A percentile compares a stretch with the other conserved stretches of the same genome.
Evolutionary conservation across 163 green algal genomes (phyloP).

Genomic region (Chlamydomonas reinhardtii): DNA sequence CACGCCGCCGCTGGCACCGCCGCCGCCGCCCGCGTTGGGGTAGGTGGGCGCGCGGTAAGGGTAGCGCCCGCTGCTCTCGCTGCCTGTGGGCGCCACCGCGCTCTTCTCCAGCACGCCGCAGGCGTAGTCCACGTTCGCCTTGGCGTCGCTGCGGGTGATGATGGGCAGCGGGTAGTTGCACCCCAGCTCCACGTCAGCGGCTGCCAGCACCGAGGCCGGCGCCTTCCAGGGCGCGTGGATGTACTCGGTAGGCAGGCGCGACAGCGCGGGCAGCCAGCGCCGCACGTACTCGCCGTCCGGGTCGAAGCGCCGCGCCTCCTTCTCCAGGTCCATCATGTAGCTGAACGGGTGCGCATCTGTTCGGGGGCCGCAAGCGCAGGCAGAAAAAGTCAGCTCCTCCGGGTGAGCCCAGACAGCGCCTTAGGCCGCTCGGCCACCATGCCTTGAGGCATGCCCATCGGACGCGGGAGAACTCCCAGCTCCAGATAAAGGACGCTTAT

Average conservation of each 20-base stretch:
- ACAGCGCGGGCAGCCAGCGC: constrained; percentile 90
- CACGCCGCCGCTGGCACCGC: too few relatives aligned
- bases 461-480: too few relatives aligned
- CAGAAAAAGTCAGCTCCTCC: too few relatives aligned
- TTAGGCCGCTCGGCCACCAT: too few relatives aligned
- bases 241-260: constrained; percentile 82
- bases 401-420: too few relatives aligned
- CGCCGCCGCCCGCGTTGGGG: neutral
- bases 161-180: constrained; percentile 71
- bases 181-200: constrained; percentile 69
- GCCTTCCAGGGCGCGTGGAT: constrained; percentile 91
- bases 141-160: constrained; percentile 46
- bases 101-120: constrained; percentile 38
- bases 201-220: constrained; percentile 62
- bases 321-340: constrained; percentile 80
- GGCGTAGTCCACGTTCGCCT: constrained; percentile 41
- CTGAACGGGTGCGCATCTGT: constrained; percentile 85
- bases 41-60: constrained; percentile 41
- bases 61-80: constrained; percentile 37
- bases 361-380: too few relatives aligned
- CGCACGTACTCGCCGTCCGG: constrained; percentile 90
- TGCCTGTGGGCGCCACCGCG: neutral
- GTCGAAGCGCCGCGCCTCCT: constrained; percentile 82
- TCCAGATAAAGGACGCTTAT: too few relatives aligned
- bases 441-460: too few relatives aligned